Conservation (phyloP, 331 rosid species). For the Acacia pycnantha region DNA sequence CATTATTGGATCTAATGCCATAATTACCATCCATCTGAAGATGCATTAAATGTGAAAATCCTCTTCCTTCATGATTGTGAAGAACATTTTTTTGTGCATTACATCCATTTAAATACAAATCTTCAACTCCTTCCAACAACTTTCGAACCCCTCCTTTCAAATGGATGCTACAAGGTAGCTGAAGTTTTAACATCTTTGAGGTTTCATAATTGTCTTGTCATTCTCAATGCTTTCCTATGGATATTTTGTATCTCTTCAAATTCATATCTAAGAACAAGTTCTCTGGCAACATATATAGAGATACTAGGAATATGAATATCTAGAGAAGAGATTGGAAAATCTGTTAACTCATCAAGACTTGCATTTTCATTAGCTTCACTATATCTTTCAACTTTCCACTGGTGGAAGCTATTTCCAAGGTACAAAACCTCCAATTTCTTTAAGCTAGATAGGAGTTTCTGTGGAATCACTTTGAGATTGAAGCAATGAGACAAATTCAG, state of each 20-base stretch:
- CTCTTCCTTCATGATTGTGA: neutral
- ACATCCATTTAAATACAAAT: conserved; percentile 25
- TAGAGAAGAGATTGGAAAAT: neutral
- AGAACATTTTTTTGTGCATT: conserved; percentile 10
- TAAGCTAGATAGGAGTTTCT: no score
- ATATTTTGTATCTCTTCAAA: no score
- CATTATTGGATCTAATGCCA: no score
- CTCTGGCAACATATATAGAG: neutral
- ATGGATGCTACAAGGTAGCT: neutral
- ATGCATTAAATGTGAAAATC: neutral
- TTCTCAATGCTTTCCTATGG: neutral
- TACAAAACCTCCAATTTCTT: no score
- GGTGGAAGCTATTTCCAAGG: no score
- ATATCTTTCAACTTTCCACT: neutral
- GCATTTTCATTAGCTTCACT: neutral
- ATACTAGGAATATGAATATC: neutral
- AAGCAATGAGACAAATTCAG: no score
- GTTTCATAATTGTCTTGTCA: neutral
- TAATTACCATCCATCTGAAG: neutral
- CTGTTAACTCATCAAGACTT: neutral
- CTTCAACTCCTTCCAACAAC: conserved; percentile 15
- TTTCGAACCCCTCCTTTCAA: conserved; percentile 29
- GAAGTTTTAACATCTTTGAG: conserved; percentile 8
- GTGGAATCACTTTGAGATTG: no score
- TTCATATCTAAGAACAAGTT: no score